phyloP scores from a whole-genome alignment of 2,329 filamentous ascomycete genomes.

The Epichloe coenophiala region DNA sequence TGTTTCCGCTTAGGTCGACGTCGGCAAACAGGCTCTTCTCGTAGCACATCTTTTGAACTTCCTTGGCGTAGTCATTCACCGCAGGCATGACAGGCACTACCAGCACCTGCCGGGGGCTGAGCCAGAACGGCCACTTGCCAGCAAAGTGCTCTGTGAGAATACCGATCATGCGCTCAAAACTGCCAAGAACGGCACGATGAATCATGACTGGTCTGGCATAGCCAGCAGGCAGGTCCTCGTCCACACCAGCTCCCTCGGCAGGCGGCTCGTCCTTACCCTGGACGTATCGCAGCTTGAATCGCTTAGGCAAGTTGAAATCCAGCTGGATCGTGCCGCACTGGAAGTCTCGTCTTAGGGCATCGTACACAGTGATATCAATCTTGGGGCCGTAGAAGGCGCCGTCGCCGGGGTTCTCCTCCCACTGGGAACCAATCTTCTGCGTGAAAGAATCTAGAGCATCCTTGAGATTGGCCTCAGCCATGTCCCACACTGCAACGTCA shows the following conservation, averaged over 20 bases:
- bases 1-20: slow-evolving; percentile 51
- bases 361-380: slow-evolving; percentile 91
- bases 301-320: slow-evolving; percentile 60
- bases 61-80: slow-evolving; percentile 63
- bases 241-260: slow-evolving; percentile 29
- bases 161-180: slow-evolving; percentile 54
- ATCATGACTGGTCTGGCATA: slow-evolving; percentile 77
- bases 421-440: slow-evolving; percentile 45
- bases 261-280: slow-evolving; percentile 38
- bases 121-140: slow-evolving; percentile 83
- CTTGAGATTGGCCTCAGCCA: slow-evolving; percentile 69
- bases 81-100: slow-evolving; percentile 54
- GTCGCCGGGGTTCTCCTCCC: slow-evolving; percentile 88
- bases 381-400: slow-evolving; percentile 98
- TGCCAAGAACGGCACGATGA: slow-evolving; percentile 66
- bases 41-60: slow-evolving; percentile 57
- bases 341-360: slow-evolving; percentile 61
- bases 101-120: slow-evolving; percentile 66
- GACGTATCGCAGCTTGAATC: slow-evolving; percentile 28
- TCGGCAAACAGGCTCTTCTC: slow-evolving; percentile 53
- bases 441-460: slow-evolving; percentile 69
- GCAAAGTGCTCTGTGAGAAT: slow-evolving; percentile 76
- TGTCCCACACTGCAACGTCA: slow-evolving; percentile 75
- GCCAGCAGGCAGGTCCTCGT: slow-evolving; percentile 44
- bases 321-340: slow-evolving; percentile 73